Percentiles rank a stretch among this genome's conserved stretches.
phyloP scores from a whole-genome alignment of 1,284 basidiomycete species.

The Malassezia dermatis region DNA sequence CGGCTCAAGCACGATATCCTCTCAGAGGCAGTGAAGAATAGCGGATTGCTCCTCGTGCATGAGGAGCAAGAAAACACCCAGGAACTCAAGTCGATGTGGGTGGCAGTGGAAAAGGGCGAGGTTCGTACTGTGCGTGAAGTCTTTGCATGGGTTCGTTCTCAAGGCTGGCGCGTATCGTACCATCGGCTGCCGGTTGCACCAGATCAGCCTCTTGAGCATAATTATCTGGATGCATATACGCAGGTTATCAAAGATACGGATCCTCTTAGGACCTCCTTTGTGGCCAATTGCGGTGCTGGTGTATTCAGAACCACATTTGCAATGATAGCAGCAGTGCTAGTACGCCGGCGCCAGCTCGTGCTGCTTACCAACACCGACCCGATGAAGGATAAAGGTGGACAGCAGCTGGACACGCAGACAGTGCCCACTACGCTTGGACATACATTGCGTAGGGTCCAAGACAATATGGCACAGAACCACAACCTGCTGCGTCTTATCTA shows the following conservation, averaged over 20 bases:
- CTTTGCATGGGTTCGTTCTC: conserved; percentile 57
- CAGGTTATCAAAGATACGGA: conserved; percentile 70
- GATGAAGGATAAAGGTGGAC: conserved; percentile 48
- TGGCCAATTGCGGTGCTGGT: conserved; percentile 96
- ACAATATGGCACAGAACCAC: conserved; percentile 57
- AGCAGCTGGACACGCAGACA: not conserved
- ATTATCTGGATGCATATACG: conserved; percentile 73
- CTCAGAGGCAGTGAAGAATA: conserved; percentile 74
- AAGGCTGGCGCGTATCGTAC: conserved; percentile 69
- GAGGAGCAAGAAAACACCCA: conserved; percentile 58
- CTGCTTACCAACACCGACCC: conserved; percentile 66
- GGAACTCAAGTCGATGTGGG: conserved; percentile 85
- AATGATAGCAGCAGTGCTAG: conserved; percentile 83
- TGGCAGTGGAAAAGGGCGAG: conserved; percentile 70
- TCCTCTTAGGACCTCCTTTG: conserved; percentile 68
- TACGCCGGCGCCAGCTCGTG: conserved; percentile 78
- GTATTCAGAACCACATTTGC: conserved; percentile 93
- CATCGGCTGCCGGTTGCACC: conserved; percentile 74
- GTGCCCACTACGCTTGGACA: conserved; percentile 14
- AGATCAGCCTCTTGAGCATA: conserved; percentile 45
- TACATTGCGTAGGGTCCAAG: conserved; percentile 11
- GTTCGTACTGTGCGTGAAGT: conserved; percentile 81
- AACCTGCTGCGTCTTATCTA: conserved; percentile 73
- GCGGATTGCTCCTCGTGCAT: conserved; percentile 83
- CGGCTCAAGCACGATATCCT: conserved; percentile 80